These are phyloP conservation scores for Sclerotinia sclerotiorum DNA, from an alignment of 2,329 filamentous ascomycete species.

Conservation along the genomic window DNA sequence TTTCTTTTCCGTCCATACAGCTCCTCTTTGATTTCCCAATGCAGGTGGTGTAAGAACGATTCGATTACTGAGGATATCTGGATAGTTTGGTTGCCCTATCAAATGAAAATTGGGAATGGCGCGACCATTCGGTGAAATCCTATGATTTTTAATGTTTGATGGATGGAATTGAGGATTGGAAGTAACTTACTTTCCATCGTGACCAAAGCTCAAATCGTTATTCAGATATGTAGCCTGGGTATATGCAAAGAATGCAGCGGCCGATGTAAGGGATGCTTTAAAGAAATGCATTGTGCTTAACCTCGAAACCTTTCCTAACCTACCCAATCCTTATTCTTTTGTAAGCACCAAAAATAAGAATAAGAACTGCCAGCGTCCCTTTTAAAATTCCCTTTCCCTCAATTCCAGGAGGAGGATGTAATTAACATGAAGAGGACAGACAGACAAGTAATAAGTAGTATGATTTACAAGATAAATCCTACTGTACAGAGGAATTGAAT, in stretches of 20 bases:
- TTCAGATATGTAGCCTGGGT: conserved; percentile 39
- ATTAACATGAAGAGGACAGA: conserved; percentile 11
- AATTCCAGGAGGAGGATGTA: conserved; percentile 12
- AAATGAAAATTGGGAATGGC: conserved; percentile 39
- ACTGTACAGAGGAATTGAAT: not conserved
- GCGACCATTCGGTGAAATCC: conserved; percentile 39
- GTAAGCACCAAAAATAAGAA: not conserved
- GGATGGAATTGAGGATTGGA: not conserved
- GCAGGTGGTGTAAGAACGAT: conserved; percentile 86
- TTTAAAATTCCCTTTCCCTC: conserved; percentile 3
- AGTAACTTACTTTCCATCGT: conserved; percentile 40
- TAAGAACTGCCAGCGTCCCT: conserved; percentile 22
- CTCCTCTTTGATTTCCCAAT: conserved; percentile 81
- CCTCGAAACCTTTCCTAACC: not conserved
- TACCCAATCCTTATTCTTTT: not conserved
- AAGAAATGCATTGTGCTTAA: conserved; percentile 20
- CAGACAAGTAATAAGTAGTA: not conserved
- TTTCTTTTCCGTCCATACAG: conserved; percentile 71
- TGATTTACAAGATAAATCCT: not conserved
- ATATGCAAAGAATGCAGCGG: conserved; percentile 35
- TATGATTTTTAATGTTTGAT: conserved; percentile 27
- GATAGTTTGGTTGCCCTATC: conserved; percentile 49
- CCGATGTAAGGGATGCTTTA: conserved; percentile 32
- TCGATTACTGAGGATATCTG: conserved; percentile 79
- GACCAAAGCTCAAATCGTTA: conserved; percentile 47